A percentile compares a stretch with the other conserved stretches of the same genome.
Conservation (phyloP, 1,284 basidiomycete species). For the Ustilago curta region DNA sequence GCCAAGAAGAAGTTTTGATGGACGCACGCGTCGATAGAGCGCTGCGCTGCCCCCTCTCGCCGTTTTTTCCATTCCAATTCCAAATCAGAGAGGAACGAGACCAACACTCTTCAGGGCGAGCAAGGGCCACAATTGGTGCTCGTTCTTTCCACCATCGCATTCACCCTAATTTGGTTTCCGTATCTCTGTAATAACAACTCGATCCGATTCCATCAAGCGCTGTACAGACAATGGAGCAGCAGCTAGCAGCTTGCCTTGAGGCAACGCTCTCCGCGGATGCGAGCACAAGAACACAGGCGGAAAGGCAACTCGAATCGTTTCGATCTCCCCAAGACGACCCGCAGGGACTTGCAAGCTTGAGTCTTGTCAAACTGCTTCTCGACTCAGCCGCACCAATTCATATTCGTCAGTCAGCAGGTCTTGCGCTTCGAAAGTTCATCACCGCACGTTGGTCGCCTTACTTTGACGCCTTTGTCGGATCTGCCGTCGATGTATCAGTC, state of each 20-base stretch:
- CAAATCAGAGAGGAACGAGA: not conserved
- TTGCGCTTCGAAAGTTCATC: conserved; percentile 61
- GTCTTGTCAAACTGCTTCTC: conserved; percentile 45
- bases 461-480: conserved; percentile 56
- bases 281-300: conserved; percentile 37
- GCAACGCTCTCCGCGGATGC: conserved; percentile 52
- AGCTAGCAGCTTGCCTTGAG: conserved; percentile 45
- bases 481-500: conserved; percentile 41
- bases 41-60: not conserved
- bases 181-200: not conserved
- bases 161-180: not conserved
- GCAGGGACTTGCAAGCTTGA: conserved; percentile 33
- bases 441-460: conserved; percentile 63
- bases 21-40: conserved; percentile 9
- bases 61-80: not conserved
- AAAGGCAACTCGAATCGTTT: conserved; percentile 45
- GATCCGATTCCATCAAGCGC: not conserved
- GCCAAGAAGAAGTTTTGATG: not conserved
- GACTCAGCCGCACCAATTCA: conserved; percentile 22
- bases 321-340: conserved; percentile 38
- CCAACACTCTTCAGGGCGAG: conserved; percentile 5
- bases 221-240: conserved; percentile 38
- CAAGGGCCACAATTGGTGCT: not conserved
- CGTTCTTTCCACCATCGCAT: not conserved
- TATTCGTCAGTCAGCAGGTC: conserved; percentile 61